Evolutionary conservation across 1,284 basidiomycete species (phyloP).

Genomic region (Irpex lacteus): DNA sequence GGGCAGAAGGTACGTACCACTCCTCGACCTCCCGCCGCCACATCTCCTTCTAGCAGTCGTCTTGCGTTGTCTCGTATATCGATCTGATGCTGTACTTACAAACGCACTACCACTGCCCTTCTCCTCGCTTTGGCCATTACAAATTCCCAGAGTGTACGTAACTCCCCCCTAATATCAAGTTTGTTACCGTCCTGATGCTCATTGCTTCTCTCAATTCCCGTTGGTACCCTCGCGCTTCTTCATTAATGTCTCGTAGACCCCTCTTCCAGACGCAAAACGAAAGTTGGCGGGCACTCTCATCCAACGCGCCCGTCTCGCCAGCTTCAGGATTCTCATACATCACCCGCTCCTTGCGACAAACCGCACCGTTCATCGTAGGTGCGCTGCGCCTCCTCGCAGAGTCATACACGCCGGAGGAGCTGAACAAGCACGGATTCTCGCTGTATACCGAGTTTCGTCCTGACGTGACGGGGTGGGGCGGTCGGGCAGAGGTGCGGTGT

Average conservation of each 20-base stretch:
- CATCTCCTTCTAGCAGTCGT: background rate
- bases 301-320: slow-evolving; percentile 72
- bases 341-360: slow-evolving; percentile 75
- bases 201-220: slow-evolving; percentile 6
- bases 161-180: background rate
- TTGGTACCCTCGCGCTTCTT: slow-evolving; percentile 7
- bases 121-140: background rate
- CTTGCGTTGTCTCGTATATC: background rate
- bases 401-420: slow-evolving; percentile 62
- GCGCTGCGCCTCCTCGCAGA: slow-evolving; percentile 76
- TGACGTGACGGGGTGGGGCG: slow-evolving; percentile 70
- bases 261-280: slow-evolving; percentile 68
- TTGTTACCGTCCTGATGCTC: background rate
- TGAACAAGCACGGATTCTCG: slow-evolving; percentile 67
- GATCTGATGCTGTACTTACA: background rate
- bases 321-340: slow-evolving; percentile 79
- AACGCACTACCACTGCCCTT: slow-evolving; percentile 1
- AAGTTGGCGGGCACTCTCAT: slow-evolving; percentile 79
- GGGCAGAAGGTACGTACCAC: slow-evolving; percentile 67
- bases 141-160: slow-evolving; percentile 10
- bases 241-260: slow-evolving; percentile 48
- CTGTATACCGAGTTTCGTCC: slow-evolving; percentile 81
- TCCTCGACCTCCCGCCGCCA: background rate
- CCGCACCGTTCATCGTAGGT: slow-evolving; percentile 74
- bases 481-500: slow-evolving; percentile 65